Conservation (phyloP, 345 rosid species). For the Rhodamnia rubescens region DNA sequence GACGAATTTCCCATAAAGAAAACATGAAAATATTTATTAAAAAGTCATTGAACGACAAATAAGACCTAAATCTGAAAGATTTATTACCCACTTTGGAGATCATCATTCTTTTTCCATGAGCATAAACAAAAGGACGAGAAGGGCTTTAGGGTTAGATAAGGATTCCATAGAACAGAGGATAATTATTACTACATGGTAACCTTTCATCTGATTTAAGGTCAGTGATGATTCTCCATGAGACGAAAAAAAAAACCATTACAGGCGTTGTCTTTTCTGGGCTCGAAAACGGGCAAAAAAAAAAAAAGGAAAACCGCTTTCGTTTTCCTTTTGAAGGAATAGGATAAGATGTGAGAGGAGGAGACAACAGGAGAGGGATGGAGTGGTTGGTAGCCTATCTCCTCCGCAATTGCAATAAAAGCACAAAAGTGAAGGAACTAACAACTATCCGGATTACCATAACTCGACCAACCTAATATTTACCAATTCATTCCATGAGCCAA, state of each 20-base stretch:
- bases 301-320: slow-evolving; percentile 2
- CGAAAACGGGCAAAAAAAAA: not conserved
- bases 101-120: not conserved
- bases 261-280: not conserved
- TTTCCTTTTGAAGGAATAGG: slow-evolving; percentile 10
- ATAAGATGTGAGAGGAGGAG: slow-evolving; percentile 72
- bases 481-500: slow-evolving; percentile 10
- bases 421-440: slow-evolving; percentile 12
- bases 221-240: not conserved
- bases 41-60: not conserved
- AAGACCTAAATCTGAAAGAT: not conserved
- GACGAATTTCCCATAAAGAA: not conserved
- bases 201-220: not conserved
- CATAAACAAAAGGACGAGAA: too few species aligned
- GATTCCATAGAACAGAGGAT: not conserved
- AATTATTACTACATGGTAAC: not conserved
- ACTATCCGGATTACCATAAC: slow-evolving; percentile 3
- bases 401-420: not conserved
- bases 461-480: slow-evolving; percentile 31
- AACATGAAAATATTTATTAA: not conserved
- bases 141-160: not conserved
- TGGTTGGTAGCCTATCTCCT: slow-evolving; percentile 38
- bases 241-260: not conserved
- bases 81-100: not conserved
- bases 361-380: slow-evolving; percentile 10